Conservation (phyloP, 768 basidiomycete genomes). For the Mycena alexandri region DNA sequence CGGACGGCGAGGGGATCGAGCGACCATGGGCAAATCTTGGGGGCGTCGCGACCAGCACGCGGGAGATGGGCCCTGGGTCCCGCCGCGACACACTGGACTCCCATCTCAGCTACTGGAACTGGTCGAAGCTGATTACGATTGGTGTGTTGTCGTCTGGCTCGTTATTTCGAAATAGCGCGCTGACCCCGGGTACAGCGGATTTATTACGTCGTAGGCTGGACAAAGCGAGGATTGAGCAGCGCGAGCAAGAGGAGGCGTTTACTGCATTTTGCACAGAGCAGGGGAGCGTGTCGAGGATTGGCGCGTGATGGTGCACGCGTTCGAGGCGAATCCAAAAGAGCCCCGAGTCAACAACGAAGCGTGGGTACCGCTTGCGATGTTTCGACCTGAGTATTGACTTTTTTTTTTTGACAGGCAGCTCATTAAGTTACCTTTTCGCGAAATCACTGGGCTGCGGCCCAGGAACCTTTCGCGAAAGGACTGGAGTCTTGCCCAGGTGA, state of each 20-base stretch:
- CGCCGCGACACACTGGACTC: slow-evolving; percentile 44
- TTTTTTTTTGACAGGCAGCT: no score
- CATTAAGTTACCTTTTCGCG: no score
- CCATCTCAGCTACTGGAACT: slow-evolving; percentile 45
- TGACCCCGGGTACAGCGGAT: not conserved
- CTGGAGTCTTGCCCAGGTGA: no score
- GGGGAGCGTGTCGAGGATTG: slow-evolving; percentile 1
- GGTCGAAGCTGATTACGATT: slow-evolving; percentile 41
- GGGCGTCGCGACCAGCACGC: slow-evolving; percentile 40
- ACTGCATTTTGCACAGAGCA: slow-evolving; percentile 7
- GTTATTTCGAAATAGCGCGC: not conserved
- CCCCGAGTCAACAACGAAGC: not conserved
- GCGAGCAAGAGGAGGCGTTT: not conserved
- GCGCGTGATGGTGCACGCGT: not conserved
- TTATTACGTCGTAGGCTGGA: not conserved
- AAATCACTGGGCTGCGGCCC: no score
- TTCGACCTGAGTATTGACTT: no score
- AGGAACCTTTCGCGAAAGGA: no score
- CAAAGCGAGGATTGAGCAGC: not conserved
- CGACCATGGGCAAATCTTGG: no score
- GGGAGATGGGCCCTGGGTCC: slow-evolving; percentile 50
- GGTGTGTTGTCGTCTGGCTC: slow-evolving; percentile 38
- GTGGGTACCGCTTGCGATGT: not conserved
- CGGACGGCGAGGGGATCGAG: no score
- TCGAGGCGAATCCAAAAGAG: not conserved